A percentile compares a stretch with the other conserved stretches of the same genome.
These are phyloP conservation scores for Blepharisma undulans DNA, from an alignment of 169 alveolate species.

Conservation along the genomic window DNA sequence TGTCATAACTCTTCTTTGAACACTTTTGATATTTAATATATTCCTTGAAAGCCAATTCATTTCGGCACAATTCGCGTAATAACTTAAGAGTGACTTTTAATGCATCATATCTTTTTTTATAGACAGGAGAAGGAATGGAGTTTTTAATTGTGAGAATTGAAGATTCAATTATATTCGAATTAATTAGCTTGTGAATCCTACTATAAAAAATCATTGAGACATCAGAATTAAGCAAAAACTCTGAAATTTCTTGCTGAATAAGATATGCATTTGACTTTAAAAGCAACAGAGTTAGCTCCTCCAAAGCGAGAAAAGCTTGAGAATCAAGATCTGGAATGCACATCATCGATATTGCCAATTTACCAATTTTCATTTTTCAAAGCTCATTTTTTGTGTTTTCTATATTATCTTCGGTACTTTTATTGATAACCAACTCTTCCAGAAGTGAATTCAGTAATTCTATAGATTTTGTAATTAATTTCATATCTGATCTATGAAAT, in stretches of 20 bases:
- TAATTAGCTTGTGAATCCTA: not conserved
- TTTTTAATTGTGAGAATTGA: not conserved
- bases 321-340: not conserved
- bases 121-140: not conserved
- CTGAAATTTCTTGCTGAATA: conserved; percentile 54
- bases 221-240: conserved; percentile 48
- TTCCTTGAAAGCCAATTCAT: conserved; percentile 72
- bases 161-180: not conserved
- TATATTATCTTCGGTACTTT: not conserved
- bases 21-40: conserved; percentile 67
- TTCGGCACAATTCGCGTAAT: conserved; percentile 72
- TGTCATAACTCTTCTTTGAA: conserved; percentile 32
- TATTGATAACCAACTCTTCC: not conserved
- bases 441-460: not conserved
- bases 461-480: not conserved
- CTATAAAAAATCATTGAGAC: conserved; percentile 45
- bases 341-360: conserved; percentile 17
- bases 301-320: conserved; percentile 4
- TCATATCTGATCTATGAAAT: not conserved
- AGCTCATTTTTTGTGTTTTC: not conserved
- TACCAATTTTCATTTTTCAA: not conserved
- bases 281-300: conserved; percentile 46
- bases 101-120: not conserved
- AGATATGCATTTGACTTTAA: conserved; percentile 59
- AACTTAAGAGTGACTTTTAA: conserved; percentile 52